phyloP scores from a whole-genome alignment of 2,329 filamentous ascomycete genomes.

The Onygenales sp. region DNA sequence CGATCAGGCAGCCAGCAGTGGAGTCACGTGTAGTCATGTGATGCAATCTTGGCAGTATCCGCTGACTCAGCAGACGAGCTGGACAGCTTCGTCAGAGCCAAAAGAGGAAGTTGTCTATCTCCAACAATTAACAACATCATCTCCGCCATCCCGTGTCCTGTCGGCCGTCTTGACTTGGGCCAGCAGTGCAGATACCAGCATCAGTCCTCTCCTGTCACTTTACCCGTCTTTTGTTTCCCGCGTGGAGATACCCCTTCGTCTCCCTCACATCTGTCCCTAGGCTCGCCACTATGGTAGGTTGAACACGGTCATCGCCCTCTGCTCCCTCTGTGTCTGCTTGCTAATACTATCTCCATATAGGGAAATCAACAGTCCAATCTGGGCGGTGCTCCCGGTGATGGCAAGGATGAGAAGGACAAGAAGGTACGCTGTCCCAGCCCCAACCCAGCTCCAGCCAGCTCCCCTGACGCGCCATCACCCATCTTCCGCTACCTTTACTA shows the following conservation, averaged over 20 bases:
- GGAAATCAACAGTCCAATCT: conserved; percentile 66
- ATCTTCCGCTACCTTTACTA: conserved; percentile 9
- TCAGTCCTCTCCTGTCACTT: background rate
- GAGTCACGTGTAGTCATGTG: background rate
- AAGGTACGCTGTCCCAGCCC: conserved; percentile 51
- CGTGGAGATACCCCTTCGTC: conserved; percentile 1
- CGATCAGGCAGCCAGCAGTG: no score
- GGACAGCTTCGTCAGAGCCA: conserved; percentile 11
- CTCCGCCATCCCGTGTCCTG: conserved; percentile 2
- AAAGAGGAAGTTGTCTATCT: background rate
- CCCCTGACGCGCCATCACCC: background rate
- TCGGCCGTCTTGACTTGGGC: no score
- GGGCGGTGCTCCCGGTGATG: conserved; percentile 62
- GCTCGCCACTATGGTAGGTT: conserved; percentile 27
- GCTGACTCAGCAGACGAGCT: conserved; percentile 7
- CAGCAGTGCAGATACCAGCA: background rate
- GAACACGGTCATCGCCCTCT: background rate
- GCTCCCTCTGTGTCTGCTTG: background rate
- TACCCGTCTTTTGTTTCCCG: background rate
- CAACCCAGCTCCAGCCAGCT: background rate
- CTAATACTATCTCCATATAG: conserved; percentile 14
- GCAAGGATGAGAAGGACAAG: conserved; percentile 82
- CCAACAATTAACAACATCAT: conserved; percentile 10
- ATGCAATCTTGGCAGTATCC: background rate
- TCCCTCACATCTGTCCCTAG: conserved; percentile 3